Percentiles rank a stretch among this genome's conserved stretches.
phyloP scores from a whole-genome alignment of 768 basidiomycete genomes.

The Clitopilus passeckerianus region DNA sequence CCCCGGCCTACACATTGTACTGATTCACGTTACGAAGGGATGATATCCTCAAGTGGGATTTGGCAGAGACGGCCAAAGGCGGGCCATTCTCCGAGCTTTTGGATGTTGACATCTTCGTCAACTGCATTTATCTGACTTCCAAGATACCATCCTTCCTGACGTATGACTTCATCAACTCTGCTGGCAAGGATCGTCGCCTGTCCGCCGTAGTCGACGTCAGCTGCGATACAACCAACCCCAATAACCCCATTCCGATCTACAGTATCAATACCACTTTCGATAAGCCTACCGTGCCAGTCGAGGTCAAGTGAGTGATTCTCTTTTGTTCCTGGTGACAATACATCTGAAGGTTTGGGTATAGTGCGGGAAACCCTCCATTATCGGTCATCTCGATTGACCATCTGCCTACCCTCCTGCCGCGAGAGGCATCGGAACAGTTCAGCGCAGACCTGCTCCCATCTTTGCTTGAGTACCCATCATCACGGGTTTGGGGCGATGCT shows the following conservation, averaged over 20 bases:
- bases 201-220: constrained; percentile 93
- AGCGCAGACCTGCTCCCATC: constrained; percentile 83
- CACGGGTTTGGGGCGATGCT: constrained; percentile 85
- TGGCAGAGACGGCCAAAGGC: constrained; percentile 94
- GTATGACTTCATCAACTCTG: constrained; percentile 61
- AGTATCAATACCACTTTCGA: constrained; percentile 90
- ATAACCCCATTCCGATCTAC: constrained; percentile 97
- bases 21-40: constrained; percentile 42
- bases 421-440: constrained; percentile 97
- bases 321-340: background rate
- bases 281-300: constrained; percentile 85
- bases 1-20: constrained; percentile 1
- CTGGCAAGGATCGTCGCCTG: constrained; percentile 64
- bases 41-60: constrained; percentile 96
- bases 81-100: constrained; percentile 95
- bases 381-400: constrained; percentile 96
- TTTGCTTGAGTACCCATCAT: constrained; percentile 72
- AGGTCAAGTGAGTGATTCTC: constrained; percentile 57
- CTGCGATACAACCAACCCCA: constrained; percentile 98
- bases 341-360: constrained; percentile 16
- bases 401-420: constrained; percentile 88
- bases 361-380: constrained; percentile 60
- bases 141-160: constrained; percentile 82
- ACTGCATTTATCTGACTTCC: constrained; percentile 96
- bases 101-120: constrained; percentile 96